phyloP scores from a whole-genome alignment of 2,329 filamentous ascomycete species.

The Camillea tinctor region DNA sequence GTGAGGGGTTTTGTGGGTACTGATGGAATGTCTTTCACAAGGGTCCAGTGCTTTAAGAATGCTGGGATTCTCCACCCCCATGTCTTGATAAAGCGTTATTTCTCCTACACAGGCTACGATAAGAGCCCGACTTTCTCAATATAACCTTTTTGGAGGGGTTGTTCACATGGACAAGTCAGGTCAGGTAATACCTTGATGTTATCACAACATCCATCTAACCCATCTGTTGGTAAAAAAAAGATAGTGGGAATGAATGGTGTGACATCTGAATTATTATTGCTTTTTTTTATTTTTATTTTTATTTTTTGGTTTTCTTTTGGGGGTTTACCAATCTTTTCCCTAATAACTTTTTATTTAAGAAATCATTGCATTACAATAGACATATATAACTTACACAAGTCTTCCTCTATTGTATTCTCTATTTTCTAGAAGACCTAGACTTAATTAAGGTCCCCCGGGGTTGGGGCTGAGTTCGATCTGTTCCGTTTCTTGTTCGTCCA shows the following conservation, averaged over 20 bases:
- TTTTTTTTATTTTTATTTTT: background rate
- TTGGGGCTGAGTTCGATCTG: background rate
- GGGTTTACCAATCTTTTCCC: too few species aligned
- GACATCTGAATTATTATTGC: background rate
- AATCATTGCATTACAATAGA: too few species aligned
- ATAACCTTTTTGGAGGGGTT: constrained; percentile 12
- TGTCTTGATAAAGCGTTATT: background rate
- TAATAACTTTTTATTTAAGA: too few species aligned
- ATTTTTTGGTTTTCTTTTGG: too few species aligned
- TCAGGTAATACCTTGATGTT: constrained; percentile 26
- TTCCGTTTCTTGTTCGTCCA: background rate
- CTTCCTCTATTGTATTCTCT: too few species aligned
- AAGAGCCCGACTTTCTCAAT: constrained; percentile 18
- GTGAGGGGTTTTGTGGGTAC: background rate
- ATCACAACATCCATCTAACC: constrained; percentile 13
- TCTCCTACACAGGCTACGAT: constrained; percentile 12
- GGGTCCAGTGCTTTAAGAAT: background rate
- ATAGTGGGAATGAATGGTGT: background rate
- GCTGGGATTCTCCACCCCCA: background rate
- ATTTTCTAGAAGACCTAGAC: background rate
- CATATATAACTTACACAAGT: too few species aligned
- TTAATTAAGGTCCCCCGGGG: background rate
- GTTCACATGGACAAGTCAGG: constrained; percentile 33
- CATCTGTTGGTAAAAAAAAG: background rate
- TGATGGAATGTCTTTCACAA: background rate